These are phyloP conservation scores for Xylaria bambusicola DNA, from an alignment of 495 filamentous ascomycete species.

Conservation along the genomic window DNA sequence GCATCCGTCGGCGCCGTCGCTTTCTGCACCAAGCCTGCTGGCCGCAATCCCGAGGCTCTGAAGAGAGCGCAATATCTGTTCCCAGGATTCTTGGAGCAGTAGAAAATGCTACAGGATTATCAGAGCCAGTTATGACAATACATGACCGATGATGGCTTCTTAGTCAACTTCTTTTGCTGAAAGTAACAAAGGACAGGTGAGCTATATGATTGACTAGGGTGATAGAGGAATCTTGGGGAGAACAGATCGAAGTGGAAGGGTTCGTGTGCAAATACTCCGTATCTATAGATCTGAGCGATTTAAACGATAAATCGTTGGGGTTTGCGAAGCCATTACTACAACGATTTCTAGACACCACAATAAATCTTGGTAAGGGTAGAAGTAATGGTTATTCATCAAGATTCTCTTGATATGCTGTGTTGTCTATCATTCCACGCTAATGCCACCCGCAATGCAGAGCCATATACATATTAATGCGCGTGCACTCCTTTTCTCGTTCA, in stretches of 20 bases:
- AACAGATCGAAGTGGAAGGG: background rate
- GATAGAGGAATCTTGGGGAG: no score
- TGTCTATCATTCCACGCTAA: slow-evolving; percentile 9
- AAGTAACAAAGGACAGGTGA: slow-evolving; percentile 1
- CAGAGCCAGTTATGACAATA: background rate
- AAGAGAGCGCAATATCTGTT: slow-evolving; percentile 79
- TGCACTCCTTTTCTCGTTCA: background rate
- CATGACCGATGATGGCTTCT: slow-evolving; percentile 3
- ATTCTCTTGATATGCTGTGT: slow-evolving; percentile 5
- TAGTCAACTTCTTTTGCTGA: background rate
- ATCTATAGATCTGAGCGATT: no score
- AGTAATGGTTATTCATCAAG: background rate
- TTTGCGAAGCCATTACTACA: no score
- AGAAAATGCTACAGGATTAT: background rate
- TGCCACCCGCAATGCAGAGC: slow-evolving; percentile 17
- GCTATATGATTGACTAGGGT: no score
- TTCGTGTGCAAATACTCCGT: background rate
- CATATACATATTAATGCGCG: slow-evolving; percentile 8
- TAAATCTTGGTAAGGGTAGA: no score
- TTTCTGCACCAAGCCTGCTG: slow-evolving; percentile 70
- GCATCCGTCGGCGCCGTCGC: slow-evolving; percentile 64
- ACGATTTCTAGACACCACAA: no score
- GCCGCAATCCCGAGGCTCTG: slow-evolving; percentile 62
- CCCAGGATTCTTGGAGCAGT: slow-evolving; percentile 57
- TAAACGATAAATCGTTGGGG: no score